Evolutionary conservation across 306 rosid species (phyloP).

Genomic region (Corylus heterophylla): DNA sequence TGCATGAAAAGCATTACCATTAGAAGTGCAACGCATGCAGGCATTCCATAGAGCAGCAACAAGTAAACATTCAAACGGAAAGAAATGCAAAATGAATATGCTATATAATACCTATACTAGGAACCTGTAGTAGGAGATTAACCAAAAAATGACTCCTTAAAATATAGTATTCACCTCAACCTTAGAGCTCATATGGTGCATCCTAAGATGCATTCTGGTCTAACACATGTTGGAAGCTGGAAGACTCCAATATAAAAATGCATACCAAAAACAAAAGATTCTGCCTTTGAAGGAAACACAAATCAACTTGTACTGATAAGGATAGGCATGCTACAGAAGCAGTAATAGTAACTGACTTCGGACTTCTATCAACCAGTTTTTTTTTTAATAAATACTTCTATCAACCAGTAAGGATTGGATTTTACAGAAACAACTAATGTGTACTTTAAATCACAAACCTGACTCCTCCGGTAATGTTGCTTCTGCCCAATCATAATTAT

Average conservation of each 20-base stretch:
- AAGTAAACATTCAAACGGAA: no score
- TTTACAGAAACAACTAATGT: not conserved
- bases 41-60: not conserved
- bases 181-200: not conserved
- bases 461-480: constrained; percentile 68
- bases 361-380: not conserved
- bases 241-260: not conserved
- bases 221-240: not conserved
- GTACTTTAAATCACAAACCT: constrained; percentile 56
- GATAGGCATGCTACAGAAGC: not conserved
- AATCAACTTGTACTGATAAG: not conserved
- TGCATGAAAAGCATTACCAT: not conserved
- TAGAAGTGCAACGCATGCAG: not conserved
- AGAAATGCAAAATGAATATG: not conserved
- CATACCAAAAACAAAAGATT: not conserved
- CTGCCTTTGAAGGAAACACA: not conserved
- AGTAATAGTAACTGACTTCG: not conserved
- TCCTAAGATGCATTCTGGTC: not conserved
- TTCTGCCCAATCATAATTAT: constrained; percentile 91
- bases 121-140: not conserved
- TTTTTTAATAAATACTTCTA: not conserved
- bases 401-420: not conserved
- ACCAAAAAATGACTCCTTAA: not conserved
- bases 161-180: not conserved
- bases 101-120: not conserved